These are phyloP conservation scores for Dryas octopetala DNA, from an alignment of 306 rosid species.

Conservation along the genomic window DNA sequence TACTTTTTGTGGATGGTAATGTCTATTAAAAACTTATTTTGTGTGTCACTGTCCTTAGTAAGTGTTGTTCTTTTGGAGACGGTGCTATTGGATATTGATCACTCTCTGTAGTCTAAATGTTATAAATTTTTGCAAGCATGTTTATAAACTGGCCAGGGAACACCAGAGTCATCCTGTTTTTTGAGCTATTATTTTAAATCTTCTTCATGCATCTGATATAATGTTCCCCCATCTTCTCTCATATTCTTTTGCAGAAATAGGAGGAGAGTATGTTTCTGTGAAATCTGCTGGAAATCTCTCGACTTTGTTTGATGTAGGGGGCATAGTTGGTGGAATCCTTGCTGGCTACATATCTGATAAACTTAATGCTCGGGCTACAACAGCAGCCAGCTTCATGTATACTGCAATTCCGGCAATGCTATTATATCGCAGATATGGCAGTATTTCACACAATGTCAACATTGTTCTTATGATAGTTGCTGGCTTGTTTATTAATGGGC, in stretches of 20 bases:
- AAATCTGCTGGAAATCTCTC: conserved; percentile 87
- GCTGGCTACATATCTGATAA: conserved; percentile 81
- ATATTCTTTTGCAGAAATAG: conserved; percentile 58
- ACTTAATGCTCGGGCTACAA: conserved; percentile 73
- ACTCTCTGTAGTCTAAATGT: neutral
- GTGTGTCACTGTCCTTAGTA: neutral
- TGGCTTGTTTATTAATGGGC: conserved; percentile 80
- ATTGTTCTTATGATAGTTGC: conserved; percentile 68
- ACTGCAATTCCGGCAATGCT: conserved; percentile 70
- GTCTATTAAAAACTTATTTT: neutral
- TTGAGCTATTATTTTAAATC: neutral
- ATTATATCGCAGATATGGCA: conserved; percentile 57
- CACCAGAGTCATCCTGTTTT: neutral
- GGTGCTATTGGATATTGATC: neutral
- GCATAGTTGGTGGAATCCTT: conserved; percentile 78
- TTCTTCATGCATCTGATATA: conserved; percentile 1
- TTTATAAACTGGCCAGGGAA: neutral
- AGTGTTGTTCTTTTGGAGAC: neutral
- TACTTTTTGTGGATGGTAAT: neutral
- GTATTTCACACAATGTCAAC: conserved; percentile 50
- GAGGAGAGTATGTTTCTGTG: conserved; percentile 65
- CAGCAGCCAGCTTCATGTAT: conserved; percentile 80
- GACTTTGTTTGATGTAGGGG: conserved; percentile 78
- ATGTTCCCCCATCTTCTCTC: neutral
- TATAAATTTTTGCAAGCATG: neutral